Evolutionary conservation across 768 basidiomycete species (phyloP), one percentile per base, ranked within the genome.

Genomic region (Tricholomella constricta): DNA sequence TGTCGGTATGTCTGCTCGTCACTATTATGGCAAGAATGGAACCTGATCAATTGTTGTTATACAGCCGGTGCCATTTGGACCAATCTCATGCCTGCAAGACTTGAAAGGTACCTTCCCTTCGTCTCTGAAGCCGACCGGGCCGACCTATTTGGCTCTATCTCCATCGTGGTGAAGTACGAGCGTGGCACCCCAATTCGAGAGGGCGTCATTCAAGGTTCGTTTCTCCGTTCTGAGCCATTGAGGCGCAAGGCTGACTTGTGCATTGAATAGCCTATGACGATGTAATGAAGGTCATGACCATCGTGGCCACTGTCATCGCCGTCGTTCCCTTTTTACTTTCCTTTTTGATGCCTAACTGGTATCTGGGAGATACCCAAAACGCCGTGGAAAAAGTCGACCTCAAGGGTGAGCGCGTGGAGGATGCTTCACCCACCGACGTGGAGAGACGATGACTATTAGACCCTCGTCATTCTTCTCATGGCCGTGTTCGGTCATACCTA

Each of bases 361-460:
- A 81, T 54, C 82, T 93, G 45, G 83, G 84, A 14, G 82, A 88
- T 59, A 72, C 70, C 36, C 89, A 91, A 68, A 91, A 89, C 64
- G 85, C 87, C 0, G 78, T 86, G 14, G 86, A 89, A n/a, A 60
- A 70, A 32, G 58, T 61, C 3, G 62, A 69, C 53, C 62, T 74
- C 19, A 52, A 64, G 1, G 73, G 72, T 11, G 65, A 69, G 43
- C 55, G 51, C 3, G 31, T 55, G 23, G 45, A 45, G 10, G 56
- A 52, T 10, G 29, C 41, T 6, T 14, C n/a, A 6, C 26, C 35
- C 4, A 17, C 20, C 9, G 54, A 55, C n/a, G 22, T 48, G 10
- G 57, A 59, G 38, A 55, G 51, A 17, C 58, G 45, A 7, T 59
- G 40, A 59, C 3, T 11, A 19, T 23, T 32, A 23, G 31, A 9